These are phyloP conservation scores for Zizania palustris DNA, from an alignment of 202 grass and related monocot species.

Conservation along the genomic window DNA sequence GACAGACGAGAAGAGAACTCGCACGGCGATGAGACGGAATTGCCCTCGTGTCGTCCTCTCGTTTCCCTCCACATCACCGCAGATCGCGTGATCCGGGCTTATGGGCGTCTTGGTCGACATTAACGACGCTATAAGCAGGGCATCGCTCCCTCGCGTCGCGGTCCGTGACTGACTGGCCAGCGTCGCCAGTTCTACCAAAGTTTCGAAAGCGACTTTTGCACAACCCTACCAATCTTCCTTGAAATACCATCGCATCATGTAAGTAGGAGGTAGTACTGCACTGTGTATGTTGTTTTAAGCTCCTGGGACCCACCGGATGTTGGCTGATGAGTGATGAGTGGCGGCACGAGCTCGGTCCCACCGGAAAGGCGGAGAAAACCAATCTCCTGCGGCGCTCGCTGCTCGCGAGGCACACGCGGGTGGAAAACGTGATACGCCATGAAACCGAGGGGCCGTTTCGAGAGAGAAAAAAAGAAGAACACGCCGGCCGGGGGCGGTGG, in stretches of 20 bases:
- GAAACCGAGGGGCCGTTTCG: slow-evolving; percentile 3
- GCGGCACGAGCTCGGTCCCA: neutral
- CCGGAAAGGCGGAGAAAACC: neutral
- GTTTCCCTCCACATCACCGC: too few relatives aligned
- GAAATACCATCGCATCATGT: neutral
- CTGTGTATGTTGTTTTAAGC: too few relatives aligned
- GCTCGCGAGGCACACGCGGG: neutral
- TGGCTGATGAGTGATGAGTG: neutral
- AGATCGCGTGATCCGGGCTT: neutral
- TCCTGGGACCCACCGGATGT: slow-evolving; percentile 14
- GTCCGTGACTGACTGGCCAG: slow-evolving; percentile 25
- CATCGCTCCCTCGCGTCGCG: slow-evolving; percentile 39
- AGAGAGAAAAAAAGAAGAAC: neutral
- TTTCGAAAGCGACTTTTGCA: slow-evolving; percentile 45
- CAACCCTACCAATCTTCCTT: neutral
- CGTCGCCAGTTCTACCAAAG: slow-evolving; percentile 37
- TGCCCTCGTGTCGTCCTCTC: neutral
- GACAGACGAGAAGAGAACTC: slow-evolving; percentile 5
- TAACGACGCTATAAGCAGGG: neutral
- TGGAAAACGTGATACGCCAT: slow-evolving; percentile 1
- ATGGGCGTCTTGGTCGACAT: slow-evolving; percentile 16
- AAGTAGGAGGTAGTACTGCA: neutral
- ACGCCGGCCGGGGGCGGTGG: slow-evolving; percentile 2
- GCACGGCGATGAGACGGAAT: slow-evolving; percentile 1
- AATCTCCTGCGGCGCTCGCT: neutral